Base-by-base conservation (phyloP, 2,329 filamentous ascomycete genomes). In the Alternaria dauci region DNA sequence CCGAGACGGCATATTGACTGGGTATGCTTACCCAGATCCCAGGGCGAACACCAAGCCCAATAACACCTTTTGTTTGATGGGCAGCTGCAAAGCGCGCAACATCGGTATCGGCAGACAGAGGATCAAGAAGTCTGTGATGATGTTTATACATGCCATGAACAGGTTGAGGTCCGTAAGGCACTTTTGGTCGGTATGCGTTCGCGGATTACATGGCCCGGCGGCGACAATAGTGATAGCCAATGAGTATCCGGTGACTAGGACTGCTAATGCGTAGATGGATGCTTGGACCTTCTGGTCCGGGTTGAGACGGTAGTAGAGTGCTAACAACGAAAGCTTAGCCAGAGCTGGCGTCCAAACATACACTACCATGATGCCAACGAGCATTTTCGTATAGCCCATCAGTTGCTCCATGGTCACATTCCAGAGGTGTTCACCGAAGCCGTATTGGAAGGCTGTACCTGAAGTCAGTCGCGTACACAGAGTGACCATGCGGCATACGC, bases 61-160 rank as follows among this genome's bases (percentile, higher is more conserved):
- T 9, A 76, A 61, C 18, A 70, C 26, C 58, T 76, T 77, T 52
- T 76, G 70, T n/a, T 61, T 62, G 20, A 44, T 18, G n/a, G 62
- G 62, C 20, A 77, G 63, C n/a, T 72, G 66, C 28, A 78, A 58
- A 26, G 63, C 63, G 44, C 47, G 53, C 42, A 71, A 23, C 63
- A 67, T 67, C 2, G 59, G 62, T 43, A 70, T 43, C 20, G 77
- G 77, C 4, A 79, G 55, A 2, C 73, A 52, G 5, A 74, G 64
- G n/a, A 78, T 74, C 23, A 70, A 59, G n/a, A 76, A 60, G 61
- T 79, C 77, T 26, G 75, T 78, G 11, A 73, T 51, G 46, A 79
- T 78, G 41, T 78, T 78, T 57, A 78, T 67, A 26, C 67, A 60
- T 2, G 62, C 58, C 62, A 63, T 62, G 42, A 62, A 63, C n/a